Evolutionary conservation across 2,329 filamentous ascomycete genomes (phyloP).

Genomic region (Clonostachys chloroleuca): DNA sequence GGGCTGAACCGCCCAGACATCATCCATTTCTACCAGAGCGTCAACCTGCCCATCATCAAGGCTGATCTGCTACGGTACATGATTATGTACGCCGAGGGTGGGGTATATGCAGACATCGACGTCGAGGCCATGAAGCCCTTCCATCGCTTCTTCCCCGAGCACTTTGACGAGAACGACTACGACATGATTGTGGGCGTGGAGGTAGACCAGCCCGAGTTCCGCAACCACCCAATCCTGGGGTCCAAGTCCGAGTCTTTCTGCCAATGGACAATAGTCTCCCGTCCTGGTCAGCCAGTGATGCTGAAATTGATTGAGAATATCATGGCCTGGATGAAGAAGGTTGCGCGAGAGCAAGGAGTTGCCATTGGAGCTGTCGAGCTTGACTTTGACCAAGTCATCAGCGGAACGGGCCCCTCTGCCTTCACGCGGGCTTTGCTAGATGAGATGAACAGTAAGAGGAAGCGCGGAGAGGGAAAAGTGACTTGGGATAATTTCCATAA

Average conservation of each 20-base stretch:
- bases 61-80: slow-evolving; percentile 20
- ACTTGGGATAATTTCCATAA: slow-evolving; percentile 39
- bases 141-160: slow-evolving; percentile 19
- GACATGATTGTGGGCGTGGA: slow-evolving; percentile 33
- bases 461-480: slow-evolving; percentile 3
- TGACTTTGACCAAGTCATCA: slow-evolving; percentile 63
- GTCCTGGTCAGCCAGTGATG: slow-evolving; percentile 20
- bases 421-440: slow-evolving; percentile 23
- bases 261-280: slow-evolving; percentile 25
- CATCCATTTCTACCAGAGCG: slow-evolving; percentile 3
- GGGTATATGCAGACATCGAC: slow-evolving; percentile 27
- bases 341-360: slow-evolving; percentile 4
- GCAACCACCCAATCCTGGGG: slow-evolving; percentile 42
- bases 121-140: slow-evolving; percentile 51
- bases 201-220: slow-evolving; percentile 47
- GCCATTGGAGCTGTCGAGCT: slow-evolving; percentile 34
- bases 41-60: slow-evolving; percentile 15
- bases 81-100: slow-evolving; percentile 19
- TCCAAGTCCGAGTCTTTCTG: slow-evolving; percentile 56
- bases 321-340: slow-evolving; percentile 11
- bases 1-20: slow-evolving; percentile 51
- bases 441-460: slow-evolving; percentile 25
- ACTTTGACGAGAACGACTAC: slow-evolving; percentile 57
- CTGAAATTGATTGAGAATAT: slow-evolving; percentile 14
- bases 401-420: slow-evolving; percentile 20